These are phyloP conservation scores for Saussurea involucrata DNA, from an alignment of 129 eudicot species.

Conservation along the genomic window DNA sequence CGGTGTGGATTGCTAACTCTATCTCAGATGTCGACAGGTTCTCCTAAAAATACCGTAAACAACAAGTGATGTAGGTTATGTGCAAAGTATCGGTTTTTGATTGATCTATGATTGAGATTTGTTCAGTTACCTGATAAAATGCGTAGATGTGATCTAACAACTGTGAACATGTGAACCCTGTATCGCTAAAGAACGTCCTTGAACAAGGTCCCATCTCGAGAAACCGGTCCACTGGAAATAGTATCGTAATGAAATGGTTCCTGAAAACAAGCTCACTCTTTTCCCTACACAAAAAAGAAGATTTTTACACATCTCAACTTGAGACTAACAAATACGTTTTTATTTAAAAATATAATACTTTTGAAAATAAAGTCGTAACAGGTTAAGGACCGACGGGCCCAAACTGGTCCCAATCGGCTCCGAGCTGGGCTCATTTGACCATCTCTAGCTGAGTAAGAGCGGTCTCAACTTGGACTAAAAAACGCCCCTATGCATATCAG, in stretches of 20 bases:
- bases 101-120: neutral
- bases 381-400: too few relatives aligned
- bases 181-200: constrained; percentile 73
- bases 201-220: constrained; percentile 82
- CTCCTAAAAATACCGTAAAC: constrained; percentile 40
- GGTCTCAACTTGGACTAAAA: too few relatives aligned
- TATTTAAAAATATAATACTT: too few relatives aligned
- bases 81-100: neutral
- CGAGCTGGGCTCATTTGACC: too few relatives aligned
- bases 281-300: constrained; percentile 48
- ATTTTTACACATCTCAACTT: too few relatives aligned
- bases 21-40: constrained; percentile 66
- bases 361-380: too few relatives aligned
- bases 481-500: neutral
- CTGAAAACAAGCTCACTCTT: constrained; percentile 54
- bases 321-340: too few relatives aligned
- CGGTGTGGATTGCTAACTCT: constrained; percentile 86
- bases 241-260: constrained; percentile 70
- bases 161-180: constrained; percentile 77
- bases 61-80: neutral
- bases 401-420: too few relatives aligned
- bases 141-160: constrained; percentile 59
- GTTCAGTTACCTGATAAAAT: constrained; percentile 80
- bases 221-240: constrained; percentile 84
- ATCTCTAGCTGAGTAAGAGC: too few relatives aligned